Evolutionary conservation across 345 rosid species (phyloP).

Genomic region (Euphorbia tirucalli): DNA sequence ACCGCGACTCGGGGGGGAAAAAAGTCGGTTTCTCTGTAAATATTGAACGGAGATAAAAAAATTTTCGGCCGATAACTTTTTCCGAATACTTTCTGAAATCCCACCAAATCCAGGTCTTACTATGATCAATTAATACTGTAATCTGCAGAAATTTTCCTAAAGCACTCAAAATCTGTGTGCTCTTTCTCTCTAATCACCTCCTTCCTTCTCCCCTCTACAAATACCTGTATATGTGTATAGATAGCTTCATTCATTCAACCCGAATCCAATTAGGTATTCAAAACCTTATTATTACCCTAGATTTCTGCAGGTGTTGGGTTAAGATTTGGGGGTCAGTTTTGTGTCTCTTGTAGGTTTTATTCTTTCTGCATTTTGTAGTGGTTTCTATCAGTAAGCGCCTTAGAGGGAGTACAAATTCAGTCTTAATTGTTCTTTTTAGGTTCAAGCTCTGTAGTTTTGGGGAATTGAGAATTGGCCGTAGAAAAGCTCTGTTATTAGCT

Average conservation of each 20-base stretch:
- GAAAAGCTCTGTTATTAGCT: slow-evolving; percentile 1
- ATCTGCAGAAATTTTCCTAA: neutral
- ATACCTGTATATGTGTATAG: neutral
- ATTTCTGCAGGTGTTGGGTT: neutral
- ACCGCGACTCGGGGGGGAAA: neutral
- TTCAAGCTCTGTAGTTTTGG: neutral
- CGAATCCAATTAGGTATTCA: neutral
- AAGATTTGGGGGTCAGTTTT: neutral
- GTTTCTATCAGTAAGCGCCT: neutral
- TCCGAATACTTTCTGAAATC: neutral
- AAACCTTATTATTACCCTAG: neutral
- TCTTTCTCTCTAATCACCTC: neutral
- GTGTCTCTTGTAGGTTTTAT: neutral
- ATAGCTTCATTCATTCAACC: neutral
- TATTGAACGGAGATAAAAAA: neutral
- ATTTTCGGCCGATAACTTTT: neutral
- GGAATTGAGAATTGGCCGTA: neutral
- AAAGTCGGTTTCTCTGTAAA: neutral
- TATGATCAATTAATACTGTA: neutral
- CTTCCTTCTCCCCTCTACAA: neutral
- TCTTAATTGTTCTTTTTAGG: neutral
- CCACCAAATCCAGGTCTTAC: neutral
- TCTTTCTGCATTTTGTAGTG: neutral
- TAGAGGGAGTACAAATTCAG: neutral
- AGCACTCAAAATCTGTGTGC: neutral